Base-by-base conservation (phyloP, 345 rosid genomes). In the Salix suchowensis region DNA sequence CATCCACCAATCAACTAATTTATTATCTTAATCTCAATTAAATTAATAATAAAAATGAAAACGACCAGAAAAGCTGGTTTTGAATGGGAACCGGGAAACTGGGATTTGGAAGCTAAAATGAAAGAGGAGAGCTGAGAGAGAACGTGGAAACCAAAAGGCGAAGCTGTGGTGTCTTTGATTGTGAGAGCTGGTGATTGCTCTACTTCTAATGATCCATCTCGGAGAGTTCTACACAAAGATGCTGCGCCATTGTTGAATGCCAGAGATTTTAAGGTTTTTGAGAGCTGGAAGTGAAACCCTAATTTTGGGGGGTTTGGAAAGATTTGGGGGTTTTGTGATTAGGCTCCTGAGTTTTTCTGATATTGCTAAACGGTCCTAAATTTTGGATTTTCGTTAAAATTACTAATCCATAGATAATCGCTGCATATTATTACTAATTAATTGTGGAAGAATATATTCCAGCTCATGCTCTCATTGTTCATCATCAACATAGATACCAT, bases 121-220 rank as follows among this genome's bases (percentile, higher is more conserved):
- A 76, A 75, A 60, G 90, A 85, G 72, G 91, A 84, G 48, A 91
- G 84, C 69, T 89, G 91, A 19, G 88, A 77, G 71, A 93, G 89
- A 39, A 90, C 91, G 23, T 96, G 88, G 76, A 78, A 79, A 10
- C 91, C 99, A 61, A 90, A 87, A 13, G 98, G 94, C 2, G 96
- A 87, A 74, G 81, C 80, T 42, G 83, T 71, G 73, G 87, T 81
- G 84, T 93, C 98, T 70, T 88, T 89, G 78, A 93, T 87, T 3
- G 93, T 83, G 71, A 96, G 93, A 76, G 97, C 89, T 67, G 95
- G 92, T 3, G 97, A 89, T 34, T 83, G 90, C 40, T 91, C 98
- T 21, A 97, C 98, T 80, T 91, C 97, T 72, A 91, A 78, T 21
- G 88, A 87, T 23, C 98, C 98, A 50, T 96, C 98, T 23, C 97